Percentiles rank a stretch among this genome's conserved stretches.
Evolutionary conservation across 139 green algal species (phyloP).

Genomic region (Coelastrella sp.): DNA sequence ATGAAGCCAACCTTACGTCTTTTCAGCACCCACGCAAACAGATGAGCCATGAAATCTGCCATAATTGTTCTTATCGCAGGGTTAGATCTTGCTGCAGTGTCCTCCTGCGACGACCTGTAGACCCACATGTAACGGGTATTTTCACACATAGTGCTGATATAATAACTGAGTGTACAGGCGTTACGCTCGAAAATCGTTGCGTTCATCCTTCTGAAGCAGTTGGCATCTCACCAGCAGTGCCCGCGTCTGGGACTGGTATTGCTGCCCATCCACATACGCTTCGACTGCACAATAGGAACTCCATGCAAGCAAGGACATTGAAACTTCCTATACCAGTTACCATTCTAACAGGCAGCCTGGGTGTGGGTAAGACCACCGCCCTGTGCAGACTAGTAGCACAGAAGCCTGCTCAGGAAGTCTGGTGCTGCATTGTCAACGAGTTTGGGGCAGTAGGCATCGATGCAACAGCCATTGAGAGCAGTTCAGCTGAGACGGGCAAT

Average conservation of each 20-base stretch:
- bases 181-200: too few species aligned
- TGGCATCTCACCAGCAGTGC: too few species aligned
- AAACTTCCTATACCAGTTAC: constrained; percentile 56
- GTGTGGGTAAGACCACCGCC: constrained; percentile 74
- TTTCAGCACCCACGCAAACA: too few species aligned
- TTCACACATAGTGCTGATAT: too few species aligned
- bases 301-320: not conserved
- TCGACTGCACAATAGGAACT: not conserved
- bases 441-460: constrained; percentile 78
- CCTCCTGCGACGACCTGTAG: too few species aligned
- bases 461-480: constrained; percentile 60
- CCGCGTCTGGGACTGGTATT: not conserved
- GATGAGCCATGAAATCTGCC: too few species aligned
- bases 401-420: constrained; percentile 60
- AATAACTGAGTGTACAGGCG: too few species aligned
- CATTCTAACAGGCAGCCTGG: constrained; percentile 73
- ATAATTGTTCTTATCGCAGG: too few species aligned
- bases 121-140: too few species aligned
- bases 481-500: not conserved
- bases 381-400: constrained; percentile 54
- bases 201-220: too few species aligned
- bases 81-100: too few species aligned
- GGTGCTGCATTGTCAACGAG: constrained; percentile 80
- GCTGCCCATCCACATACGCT: not conserved
- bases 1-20: too few species aligned